A percentile compares a stretch with the other conserved stretches of the same genome.
phyloP scores from a whole-genome alignment of 148 eudicot species.

The Rhododendron molle region DNA sequence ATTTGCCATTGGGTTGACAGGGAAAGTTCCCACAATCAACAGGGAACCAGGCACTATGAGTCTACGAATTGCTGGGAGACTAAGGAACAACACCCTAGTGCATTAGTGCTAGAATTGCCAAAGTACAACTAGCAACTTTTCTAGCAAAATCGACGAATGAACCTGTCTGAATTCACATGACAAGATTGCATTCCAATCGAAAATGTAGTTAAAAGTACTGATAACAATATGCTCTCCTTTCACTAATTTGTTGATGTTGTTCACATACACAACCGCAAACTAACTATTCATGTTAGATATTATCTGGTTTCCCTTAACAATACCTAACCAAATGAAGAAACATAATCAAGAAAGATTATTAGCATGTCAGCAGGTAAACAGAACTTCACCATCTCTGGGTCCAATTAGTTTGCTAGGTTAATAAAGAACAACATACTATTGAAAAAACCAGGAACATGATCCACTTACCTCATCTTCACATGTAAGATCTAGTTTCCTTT shows the following conservation, averaged over 20 bases:
- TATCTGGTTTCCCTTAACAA: not conserved
- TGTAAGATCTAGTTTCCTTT: slow-evolving; percentile 57
- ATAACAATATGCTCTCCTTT: not conserved
- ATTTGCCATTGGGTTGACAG: not conserved
- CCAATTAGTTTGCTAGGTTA: not conserved
- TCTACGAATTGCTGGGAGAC: not conserved
- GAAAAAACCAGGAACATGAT: not conserved
- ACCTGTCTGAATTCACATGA: not conserved
- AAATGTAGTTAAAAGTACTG: not conserved
- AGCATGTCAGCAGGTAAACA: not conserved
- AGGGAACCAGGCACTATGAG: not conserved
- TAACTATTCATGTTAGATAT: not conserved
- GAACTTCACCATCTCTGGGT: not conserved
- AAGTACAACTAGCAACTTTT: not conserved
- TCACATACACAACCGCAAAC: not conserved
- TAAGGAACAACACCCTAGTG: not conserved
- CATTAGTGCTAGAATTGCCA: not conserved
- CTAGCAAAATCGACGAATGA: not conserved
- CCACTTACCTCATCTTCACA: slow-evolving; percentile 58
- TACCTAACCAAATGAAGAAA: not conserved
- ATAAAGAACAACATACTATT: not conserved
- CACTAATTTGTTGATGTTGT: not conserved
- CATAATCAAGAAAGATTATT: not conserved
- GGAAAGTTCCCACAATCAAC: not conserved
- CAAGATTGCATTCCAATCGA: not conserved